Base-by-base conservation (phyloP, 148 eudicot genomes). In the Nepenthes gracilis region DNA sequence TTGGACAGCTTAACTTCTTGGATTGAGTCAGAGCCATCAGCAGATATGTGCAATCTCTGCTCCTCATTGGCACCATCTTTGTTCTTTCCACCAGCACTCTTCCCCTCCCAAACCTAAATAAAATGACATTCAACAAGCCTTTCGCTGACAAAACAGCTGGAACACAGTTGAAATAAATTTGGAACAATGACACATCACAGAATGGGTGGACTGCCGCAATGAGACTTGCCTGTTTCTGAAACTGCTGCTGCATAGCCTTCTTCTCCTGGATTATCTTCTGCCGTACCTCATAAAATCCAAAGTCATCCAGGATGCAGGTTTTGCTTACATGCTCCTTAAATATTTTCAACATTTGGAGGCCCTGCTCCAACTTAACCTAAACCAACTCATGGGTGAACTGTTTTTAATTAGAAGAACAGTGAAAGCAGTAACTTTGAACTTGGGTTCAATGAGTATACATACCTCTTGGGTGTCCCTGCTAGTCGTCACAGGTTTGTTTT, bases 381-480 rank as follows among this genome's bases (percentile, higher is more conserved):
- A 74, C 61, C 40, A 66, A 33, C 58, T n/a, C 64, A 72, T 2
- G 53, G 6, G n/a, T 11, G 9, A 50, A 23, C 23, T 40, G 50
- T 11, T 9, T 23, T 12, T 7, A 11, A 61, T 3, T 2, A 23
- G 14, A 8, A 12, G n/a, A 35, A 33, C 34, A 54, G 10, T 56
- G 12, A 55, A 12, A 37, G 12, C 35, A 38, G 12, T 15, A 59
- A 1, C 37, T 9, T 2, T 9, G 1, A 33, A 15, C 47, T 33
- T 14, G 33, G 48, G 13, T 15, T 2, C 0, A 14, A 64, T 36
- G 15, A 49, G n/a, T 9, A 10, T 1, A 33, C 47, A 38, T 61
- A 87, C 96, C 92, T 88, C 96, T 60, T 88, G 96, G n/a, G 96
- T 88, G 45, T 88, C 96, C 68, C 96, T 71, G 62, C 92, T 88